Evolutionary conservation across 164 flowering plant genomes (phyloP).

Genomic region (Tinospora cordifolia): DNA sequence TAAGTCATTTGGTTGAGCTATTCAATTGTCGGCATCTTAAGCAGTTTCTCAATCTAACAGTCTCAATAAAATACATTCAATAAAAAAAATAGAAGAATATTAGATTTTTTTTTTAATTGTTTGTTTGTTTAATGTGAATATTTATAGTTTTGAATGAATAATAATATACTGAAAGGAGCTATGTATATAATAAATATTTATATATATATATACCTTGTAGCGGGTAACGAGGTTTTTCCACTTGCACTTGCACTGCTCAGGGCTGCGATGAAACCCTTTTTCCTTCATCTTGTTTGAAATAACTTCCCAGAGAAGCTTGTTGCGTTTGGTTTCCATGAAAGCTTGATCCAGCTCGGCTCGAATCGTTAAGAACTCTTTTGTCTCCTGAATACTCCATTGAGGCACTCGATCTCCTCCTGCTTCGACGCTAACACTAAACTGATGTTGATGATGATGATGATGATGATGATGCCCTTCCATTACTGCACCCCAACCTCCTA

Average conservation of each 20-base stretch:
- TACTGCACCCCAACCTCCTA: constrained; percentile 8
- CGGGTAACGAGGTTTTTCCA: constrained; percentile 91
- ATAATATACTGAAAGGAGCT: too few relatives aligned
- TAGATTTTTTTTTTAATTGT: too few relatives aligned
- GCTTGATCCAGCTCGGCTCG: constrained; percentile 68
- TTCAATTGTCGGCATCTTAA: too few relatives aligned
- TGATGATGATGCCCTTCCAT: constrained; percentile 49
- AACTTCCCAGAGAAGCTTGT: constrained; percentile 77
- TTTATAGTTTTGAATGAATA: too few relatives aligned
- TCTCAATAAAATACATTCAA: too few relatives aligned
- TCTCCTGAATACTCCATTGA: constrained; percentile 81
- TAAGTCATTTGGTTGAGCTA: too few relatives aligned
- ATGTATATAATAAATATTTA: too few relatives aligned
- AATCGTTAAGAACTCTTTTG: constrained; percentile 61
- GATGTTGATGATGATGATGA: constrained; percentile 24
- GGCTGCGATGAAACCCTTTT: constrained; percentile 65
- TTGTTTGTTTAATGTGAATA: too few relatives aligned
- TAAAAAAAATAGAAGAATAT: too few relatives aligned
- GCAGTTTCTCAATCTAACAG: too few relatives aligned
- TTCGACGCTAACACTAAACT: constrained; percentile 18
- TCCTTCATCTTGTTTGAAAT: constrained; percentile 70
- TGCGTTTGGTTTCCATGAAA: constrained; percentile 90
- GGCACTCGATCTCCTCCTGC: constrained; percentile 63
- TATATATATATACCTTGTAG: constrained; percentile 79
- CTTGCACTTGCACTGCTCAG: constrained; percentile 97